Conservation (phyloP, 225 moss, liverwort and hornwort species). For the Lunularia cruciata region DNA sequence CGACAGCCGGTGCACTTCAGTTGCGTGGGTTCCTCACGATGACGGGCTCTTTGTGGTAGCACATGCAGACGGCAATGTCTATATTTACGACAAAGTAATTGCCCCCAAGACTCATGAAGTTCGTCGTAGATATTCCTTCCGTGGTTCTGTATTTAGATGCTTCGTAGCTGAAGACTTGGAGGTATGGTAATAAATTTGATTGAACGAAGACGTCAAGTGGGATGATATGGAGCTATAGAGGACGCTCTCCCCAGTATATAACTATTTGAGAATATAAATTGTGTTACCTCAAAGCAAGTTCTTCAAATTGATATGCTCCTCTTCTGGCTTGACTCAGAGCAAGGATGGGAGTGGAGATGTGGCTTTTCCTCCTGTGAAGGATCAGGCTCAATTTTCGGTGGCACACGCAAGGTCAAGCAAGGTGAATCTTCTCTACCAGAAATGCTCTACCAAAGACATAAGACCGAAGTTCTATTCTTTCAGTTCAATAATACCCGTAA, state of each 20-base stretch:
- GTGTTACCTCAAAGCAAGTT: too few relatives aligned
- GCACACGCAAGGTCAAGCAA: conserved; percentile 98
- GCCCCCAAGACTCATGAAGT: not conserved
- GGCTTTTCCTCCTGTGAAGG: conserved; percentile 89
- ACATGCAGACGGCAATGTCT: conserved; percentile 93
- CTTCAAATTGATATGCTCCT: not conserved
- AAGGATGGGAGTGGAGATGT: conserved; percentile 99
- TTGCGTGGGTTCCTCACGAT: conserved; percentile 77
- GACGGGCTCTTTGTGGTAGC: conserved; percentile 86
- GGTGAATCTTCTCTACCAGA: conserved; percentile 38
- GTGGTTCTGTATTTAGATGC: not conserved
- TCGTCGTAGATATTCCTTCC: not conserved
- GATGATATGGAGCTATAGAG: too few relatives aligned
- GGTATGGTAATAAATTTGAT: too few relatives aligned
- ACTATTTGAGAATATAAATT: too few relatives aligned
- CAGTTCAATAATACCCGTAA: not conserved
- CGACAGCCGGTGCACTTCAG: conserved; percentile 80
- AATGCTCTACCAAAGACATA: not conserved
- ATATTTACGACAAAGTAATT: conserved; percentile 90
- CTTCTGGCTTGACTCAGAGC: conserved; percentile 52
- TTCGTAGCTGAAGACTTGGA: not conserved
- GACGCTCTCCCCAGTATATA: too few relatives aligned
- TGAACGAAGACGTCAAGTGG: too few relatives aligned
- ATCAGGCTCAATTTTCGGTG: conserved; percentile 77
- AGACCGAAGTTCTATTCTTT: not conserved